Evolutionary conservation across 148 eudicot species (phyloP).

Genomic region (Fagopyrum homotropicum): DNA sequence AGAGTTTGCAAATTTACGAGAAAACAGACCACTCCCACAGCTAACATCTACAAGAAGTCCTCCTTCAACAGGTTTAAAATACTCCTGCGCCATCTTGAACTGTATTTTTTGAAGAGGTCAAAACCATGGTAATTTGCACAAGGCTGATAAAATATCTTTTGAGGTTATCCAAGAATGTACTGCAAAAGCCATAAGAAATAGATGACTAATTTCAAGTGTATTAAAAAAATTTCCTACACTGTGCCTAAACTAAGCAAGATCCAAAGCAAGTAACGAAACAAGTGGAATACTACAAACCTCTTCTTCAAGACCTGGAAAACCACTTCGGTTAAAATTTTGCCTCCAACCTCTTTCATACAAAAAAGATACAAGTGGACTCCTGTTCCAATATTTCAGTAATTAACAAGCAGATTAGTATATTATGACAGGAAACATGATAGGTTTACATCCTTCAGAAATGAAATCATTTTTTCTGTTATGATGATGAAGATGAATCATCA

Average conservation of each 20-base stretch:
- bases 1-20: conserved; percentile 79
- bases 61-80: conserved; percentile 77
- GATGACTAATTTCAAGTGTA: background rate
- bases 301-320: conserved; percentile 94
- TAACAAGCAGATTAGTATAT: background rate
- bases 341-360: conserved; percentile 99
- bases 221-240: background rate
- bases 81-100: conserved; percentile 97
- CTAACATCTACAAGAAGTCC: conserved; percentile 89
- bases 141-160: background rate
- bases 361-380: conserved; percentile 95
- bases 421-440: background rate
- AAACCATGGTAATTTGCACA: background rate
- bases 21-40: conserved; percentile 95
- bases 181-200: background rate
- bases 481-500: background rate
- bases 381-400: conserved; percentile 21
- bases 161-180: background rate
- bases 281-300: conserved; percentile 46
- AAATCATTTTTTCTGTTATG: background rate
- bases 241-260: background rate
- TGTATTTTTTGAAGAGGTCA: conserved; percentile 25
- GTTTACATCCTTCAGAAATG: background rate
- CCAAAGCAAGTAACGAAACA: background rate
- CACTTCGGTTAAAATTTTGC: conserved; percentile 75